A percentile compares a stretch with the other conserved stretches of the same genome.
Conservation (phyloP, 345 rosid genomes). For the Camelina sativa region DNA sequence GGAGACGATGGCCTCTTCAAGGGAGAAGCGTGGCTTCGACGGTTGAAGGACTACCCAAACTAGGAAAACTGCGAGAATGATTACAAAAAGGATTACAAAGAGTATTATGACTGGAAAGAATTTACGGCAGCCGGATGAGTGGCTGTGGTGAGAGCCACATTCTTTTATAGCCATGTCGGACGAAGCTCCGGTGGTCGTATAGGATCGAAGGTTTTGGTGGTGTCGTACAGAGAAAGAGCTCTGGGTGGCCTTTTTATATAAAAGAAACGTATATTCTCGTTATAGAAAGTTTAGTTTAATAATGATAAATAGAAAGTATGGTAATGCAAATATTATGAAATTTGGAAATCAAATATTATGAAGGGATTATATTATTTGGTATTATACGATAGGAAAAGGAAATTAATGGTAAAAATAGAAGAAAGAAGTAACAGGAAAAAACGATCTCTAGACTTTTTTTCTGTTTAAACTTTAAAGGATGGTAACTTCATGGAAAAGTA, state of each 20-base stretch:
- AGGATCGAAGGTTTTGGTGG: background rate
- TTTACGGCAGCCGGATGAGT: conserved; percentile 22
- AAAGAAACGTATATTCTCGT: too few species aligned
- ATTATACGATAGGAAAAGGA: background rate
- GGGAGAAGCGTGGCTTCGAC: conserved; percentile 66
- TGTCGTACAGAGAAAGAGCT: background rate
- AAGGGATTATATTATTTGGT: background rate
- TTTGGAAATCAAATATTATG: conserved; percentile 1
- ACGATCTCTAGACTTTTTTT: too few species aligned
- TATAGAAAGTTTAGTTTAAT: background rate
- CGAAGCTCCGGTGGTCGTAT: conserved; percentile 22
- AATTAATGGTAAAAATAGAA: background rate
- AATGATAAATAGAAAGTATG: conserved; percentile 2
- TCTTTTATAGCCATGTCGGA: conserved; percentile 52
- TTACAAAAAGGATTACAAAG: conserved; percentile 35
- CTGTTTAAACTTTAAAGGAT: background rate
- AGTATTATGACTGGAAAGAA: background rate
- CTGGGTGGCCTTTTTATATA: background rate
- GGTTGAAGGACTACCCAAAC: conserved; percentile 76
- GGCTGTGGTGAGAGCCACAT: conserved; percentile 50
- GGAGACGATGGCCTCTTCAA: conserved; percentile 88
- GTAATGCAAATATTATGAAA: background rate
- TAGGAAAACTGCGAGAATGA: conserved; percentile 52
- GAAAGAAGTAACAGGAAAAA: background rate
- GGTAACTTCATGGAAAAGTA: background rate